Conservation (phyloP, 495 filamentous ascomycete species). For the Aspergillus heteromorphus region DNA sequence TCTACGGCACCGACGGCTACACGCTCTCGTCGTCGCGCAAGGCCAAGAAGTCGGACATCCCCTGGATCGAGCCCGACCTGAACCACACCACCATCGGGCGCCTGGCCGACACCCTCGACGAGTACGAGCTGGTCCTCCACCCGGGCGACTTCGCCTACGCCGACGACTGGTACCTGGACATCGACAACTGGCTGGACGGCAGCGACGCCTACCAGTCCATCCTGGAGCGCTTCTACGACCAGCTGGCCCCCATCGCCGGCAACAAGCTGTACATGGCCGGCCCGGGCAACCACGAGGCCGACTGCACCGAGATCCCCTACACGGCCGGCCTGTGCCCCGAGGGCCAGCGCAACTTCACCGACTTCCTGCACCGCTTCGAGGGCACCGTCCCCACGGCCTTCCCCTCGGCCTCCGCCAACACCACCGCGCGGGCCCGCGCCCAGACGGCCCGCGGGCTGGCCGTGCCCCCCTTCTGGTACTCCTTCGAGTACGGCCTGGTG, state of each 20-base stretch:
- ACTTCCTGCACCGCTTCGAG: constrained; percentile 52
- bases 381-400: constrained; percentile 46
- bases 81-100: constrained; percentile 58
- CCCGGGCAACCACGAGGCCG: constrained; percentile 53
- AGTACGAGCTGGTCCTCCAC: constrained; percentile 57
- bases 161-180: constrained; percentile 44
- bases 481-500: constrained; percentile 57
- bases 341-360: constrained; percentile 58
- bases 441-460: constrained; percentile 43
- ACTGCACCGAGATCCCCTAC: constrained; percentile 41
- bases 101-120: constrained; percentile 48
- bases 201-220: constrained; percentile 48
- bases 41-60: constrained; percentile 49
- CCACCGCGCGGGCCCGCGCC: constrained; percentile 39
- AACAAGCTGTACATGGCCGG: constrained; percentile 49
- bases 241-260: constrained; percentile 40
- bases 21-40: constrained; percentile 37
- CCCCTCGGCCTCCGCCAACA: constrained; percentile 41
- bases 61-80: constrained; percentile 47
- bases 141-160: constrained; percentile 53
- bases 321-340: constrained; percentile 43
- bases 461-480: constrained; percentile 61
- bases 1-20: constrained; percentile 53
- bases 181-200: constrained; percentile 33
- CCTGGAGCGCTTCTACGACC: constrained; percentile 50